Evolutionary conservation across 345 rosid species (phyloP), one percentile per base, ranked within the genome.

Genomic region (thale cress (Arabidopsis thaliana)): DNA sequence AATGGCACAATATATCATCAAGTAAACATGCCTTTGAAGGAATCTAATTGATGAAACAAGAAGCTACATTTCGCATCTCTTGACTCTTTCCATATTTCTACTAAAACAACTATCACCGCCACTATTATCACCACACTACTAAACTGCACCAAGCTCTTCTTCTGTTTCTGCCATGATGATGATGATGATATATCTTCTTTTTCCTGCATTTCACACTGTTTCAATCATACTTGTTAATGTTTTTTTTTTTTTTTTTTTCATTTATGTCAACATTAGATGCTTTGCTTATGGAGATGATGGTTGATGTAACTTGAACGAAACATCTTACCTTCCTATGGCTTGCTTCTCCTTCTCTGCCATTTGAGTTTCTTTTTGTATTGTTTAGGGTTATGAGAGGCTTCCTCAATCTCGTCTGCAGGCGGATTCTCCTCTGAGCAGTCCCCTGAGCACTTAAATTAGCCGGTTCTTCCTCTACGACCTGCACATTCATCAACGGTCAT

Each of bases 371-470:
- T 59, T 20, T 64, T 50, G 40, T 53, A 55, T 37, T 71, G 22
- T 59, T 75, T 14, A 37, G 65, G 59, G 34, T 55, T 16, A 64
- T 12, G 4, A 42, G 68, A 20, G 51, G 30, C 56, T 77, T 65
- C 25, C 63, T 25, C n/a, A 0, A 14, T 37, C 66, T 65, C 25
- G 55, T 45, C 74, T 75, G 88, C 74, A 93, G 70, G 12, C 73
- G 89, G 69, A 91, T 59, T 80, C 94, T 88, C 77, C 91, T 84
- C 24, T 79, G 74, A 73, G 93, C 94, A 70, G 82, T 89, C 51
- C 93, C 96, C 67, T 87, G 94, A 71, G 14, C 1, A 32, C 7
- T 53, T 16, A 76, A 38, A 60, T 65, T 68, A 63, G 58, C 80
- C 5, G 84, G 65, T 66, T 51, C 57, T 14, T 40, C 77, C 71